phyloP scores from a whole-genome alignment of 495 filamentous ascomycete species.

The Terfezia claveryi region DNA sequence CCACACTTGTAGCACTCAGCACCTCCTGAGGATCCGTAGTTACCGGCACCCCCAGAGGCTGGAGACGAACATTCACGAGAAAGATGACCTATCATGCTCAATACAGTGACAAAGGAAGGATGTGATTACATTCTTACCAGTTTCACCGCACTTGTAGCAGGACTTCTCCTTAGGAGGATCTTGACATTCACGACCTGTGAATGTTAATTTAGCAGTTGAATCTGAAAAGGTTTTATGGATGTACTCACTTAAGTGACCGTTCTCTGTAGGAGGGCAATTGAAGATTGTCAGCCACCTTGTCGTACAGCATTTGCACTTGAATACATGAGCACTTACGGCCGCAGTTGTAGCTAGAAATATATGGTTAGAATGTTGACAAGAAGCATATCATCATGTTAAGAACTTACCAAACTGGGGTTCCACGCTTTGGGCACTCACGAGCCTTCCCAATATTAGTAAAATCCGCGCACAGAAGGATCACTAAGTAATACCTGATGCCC shows the following conservation, averaged over 20 bases:
- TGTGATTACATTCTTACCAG: conserved; percentile 6
- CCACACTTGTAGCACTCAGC: conserved; percentile 99
- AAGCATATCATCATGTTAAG: neutral
- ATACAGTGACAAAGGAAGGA: conserved; percentile 2
- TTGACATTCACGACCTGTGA: conserved; percentile 69
- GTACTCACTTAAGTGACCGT: conserved; percentile 72
- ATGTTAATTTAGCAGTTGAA: conserved; percentile 1
- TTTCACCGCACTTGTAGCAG: conserved; percentile 79
- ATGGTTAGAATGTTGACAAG: neutral
- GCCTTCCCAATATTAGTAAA: conserved; percentile 28
- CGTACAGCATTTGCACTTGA: too few species aligned
- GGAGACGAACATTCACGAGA: conserved; percentile 69
- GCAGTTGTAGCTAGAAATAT: conserved; percentile 45
- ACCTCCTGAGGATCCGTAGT: conserved; percentile 26
- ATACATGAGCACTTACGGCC: conserved; percentile 32
- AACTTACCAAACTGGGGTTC: conserved; percentile 66
- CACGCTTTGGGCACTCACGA: conserved; percentile 87
- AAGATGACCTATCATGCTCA: conserved; percentile 47
- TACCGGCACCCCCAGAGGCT: conserved; percentile 26
- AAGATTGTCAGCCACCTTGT: too few species aligned
- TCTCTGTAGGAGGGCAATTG: conserved; percentile 23
- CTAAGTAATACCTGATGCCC: conserved; percentile 39
- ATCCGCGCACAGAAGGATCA: too few species aligned
- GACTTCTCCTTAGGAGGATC: conserved; percentile 79
- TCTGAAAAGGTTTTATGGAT: conserved; percentile 3